These are phyloP conservation scores for Sideroxylon spinosum DNA, from an alignment of 179 eudicot species.

Conservation along the genomic window DNA sequence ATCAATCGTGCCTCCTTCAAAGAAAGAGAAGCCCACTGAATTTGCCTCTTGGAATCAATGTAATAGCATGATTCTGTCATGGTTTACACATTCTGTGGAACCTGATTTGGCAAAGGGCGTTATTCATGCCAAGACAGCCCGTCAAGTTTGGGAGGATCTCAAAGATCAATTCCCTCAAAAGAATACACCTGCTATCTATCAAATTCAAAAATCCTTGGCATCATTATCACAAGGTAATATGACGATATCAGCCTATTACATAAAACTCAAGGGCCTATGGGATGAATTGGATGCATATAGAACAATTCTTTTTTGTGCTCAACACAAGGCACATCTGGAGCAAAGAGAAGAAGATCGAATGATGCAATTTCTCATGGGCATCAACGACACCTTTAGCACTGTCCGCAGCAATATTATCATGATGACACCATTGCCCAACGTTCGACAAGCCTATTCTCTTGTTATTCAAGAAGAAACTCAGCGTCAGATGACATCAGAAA, in stretches of 20 bases:
- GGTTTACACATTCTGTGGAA: not conserved
- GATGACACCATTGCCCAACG: slow-evolving; percentile 10
- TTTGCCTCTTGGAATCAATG: slow-evolving; percentile 13
- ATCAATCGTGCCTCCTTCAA: slow-evolving; percentile 1
- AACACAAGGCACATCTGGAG: not conserved
- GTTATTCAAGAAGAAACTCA: not conserved
- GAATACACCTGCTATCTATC: slow-evolving; percentile 17
- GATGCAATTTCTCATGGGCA: not conserved
- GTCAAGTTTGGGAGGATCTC: slow-evolving; percentile 17
- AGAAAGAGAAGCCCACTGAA: not conserved
- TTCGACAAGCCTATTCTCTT: not conserved
- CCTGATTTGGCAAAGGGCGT: not conserved
- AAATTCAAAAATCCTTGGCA: slow-evolving; percentile 3
- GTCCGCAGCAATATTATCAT: slow-evolving; percentile 1
- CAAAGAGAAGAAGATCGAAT: not conserved
- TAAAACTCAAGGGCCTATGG: not conserved
- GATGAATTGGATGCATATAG: not conserved
- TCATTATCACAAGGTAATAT: not conserved
- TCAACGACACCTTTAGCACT: not conserved
- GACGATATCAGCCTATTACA: slow-evolving; percentile 2
- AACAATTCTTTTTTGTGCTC: not conserved
- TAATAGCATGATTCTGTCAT: slow-evolving; percentile 14
- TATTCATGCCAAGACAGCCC: slow-evolving; percentile 11
- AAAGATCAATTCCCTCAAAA: slow-evolving; percentile 13
- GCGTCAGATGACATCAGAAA: not conserved